Base-by-base conservation (phyloP, 179 eudicot genomes). In the Camellia oleifera region DNA sequence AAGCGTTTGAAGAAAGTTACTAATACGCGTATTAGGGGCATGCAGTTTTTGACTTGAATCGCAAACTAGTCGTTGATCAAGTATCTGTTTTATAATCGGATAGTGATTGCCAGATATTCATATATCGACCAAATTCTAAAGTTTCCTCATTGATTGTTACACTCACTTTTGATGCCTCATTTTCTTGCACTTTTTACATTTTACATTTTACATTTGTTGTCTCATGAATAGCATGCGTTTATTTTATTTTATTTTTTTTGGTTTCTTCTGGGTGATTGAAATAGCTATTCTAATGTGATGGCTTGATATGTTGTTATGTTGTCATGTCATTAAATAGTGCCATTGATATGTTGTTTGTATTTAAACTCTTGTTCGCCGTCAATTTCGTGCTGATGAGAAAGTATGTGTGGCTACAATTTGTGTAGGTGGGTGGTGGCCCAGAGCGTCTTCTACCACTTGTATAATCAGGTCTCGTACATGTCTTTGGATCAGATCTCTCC, bases 401-500 rank as follows among this genome's bases (percentile, higher is more conserved):
- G 14, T 64, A 9, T 8, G 3, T 57, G 80, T 68, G 74, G 76
- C 50, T 72, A 7, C 45, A 48, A 63, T 48, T 48, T 80, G 69
- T 72, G 4, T 32, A 85, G 87, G 87, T 85, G 85, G 87, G 74
- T 85, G 67, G 83, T 69, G 26, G 87, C 87, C 46, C 87, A 85
- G 62, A 85, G 87, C 42, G 72, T 85, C 9, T 85, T 85, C 83
- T 85, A 85, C 72, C 87, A 85, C 83, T 76, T 85, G 67, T 85
- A 85, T 70, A 85, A 85, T 73, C 87, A 85, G 68, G 87, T 85
- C 3, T 85, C 87, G 3, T 85, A 85, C 72, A 85, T 85, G 87
- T 85, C 87, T 46, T 77, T 85, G 81, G 87, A 85, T 42, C 83
- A 85, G 68, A 85, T 85, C 64, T 85, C 87, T 72, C 87, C 87